Evolutionary conservation across 2,329 filamentous ascomycete genomes (phyloP), one percentile per base, ranked within the genome.

Genomic region (Pyricularia grisea): DNA sequence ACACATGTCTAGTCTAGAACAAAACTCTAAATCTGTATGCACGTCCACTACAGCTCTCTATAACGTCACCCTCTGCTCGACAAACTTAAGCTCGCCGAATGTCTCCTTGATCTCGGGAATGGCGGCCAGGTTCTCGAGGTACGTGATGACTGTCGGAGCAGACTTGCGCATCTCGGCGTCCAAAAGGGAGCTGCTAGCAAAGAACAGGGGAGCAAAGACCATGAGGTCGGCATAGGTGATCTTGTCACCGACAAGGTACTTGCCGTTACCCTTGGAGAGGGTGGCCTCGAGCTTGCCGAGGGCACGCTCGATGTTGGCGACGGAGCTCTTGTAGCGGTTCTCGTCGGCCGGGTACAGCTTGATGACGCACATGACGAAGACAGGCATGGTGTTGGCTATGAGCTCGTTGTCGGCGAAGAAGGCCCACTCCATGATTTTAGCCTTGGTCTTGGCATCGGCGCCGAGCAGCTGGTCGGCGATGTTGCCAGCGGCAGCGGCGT

Each of bases 401-500:
- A 81, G 67, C 74, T 81, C 80, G 65, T 72, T 73, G 70, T 82
- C 78, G 17, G 79, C 73, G 71, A 81, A 82, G 68, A 72, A 75
- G n/a, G 79, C 74, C 83, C 83, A 86, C 73, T 83, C 78, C 31
- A 77, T 74, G 74, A 85, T 79, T 10, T 75, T 73, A 0, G 82
- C 81, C 42, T 78, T 76, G 50, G 79, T 81, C 70, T 80, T 77
- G 9, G 76, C 67, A 42, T 79, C 81, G 3, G 72, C 65, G 28
- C 84, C 83, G 6, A 84, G 72, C 3, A 86, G 79, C 73, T 85
- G 82, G 5, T 71, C 73, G 7, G 78, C 77, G 68, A 76, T 75
- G 60, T 82, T 81, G 3, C 84, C 83, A 42, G 77, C 78, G 68
- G 79, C 79, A 64, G 82, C 81, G 60, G 84, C 70, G 74, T 82